Evolutionary conservation across 2,329 filamentous ascomycete genomes (phyloP).

Genomic region (Fusarium pilosicola): DNA sequence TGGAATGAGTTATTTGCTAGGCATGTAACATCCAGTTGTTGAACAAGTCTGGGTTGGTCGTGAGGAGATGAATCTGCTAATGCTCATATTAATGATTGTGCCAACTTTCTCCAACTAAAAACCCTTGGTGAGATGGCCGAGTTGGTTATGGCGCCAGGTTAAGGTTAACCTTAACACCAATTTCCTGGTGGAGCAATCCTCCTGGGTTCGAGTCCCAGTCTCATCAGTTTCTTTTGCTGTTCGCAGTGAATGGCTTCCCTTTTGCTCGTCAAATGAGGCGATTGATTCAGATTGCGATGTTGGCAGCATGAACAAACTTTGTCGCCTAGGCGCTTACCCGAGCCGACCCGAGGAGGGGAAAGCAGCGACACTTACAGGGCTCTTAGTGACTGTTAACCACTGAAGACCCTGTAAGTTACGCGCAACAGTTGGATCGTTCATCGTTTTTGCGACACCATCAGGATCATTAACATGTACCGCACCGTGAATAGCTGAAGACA

Average conservation of each 20-base stretch:
- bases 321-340: neutral
- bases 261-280: neutral
- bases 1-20: neutral
- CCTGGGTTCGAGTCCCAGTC: slow-evolving; percentile 34
- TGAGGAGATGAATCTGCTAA: rapidly evolving
- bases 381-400: neutral
- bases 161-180: slow-evolving; percentile 32
- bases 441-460: rapidly evolving
- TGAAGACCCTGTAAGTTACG: neutral
- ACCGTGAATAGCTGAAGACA: neutral
- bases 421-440: rapidly evolving
- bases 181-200: slow-evolving; percentile 35
- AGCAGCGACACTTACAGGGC: neutral
- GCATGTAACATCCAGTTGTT: rapidly evolving
- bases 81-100: rapidly evolving
- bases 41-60: neutral
- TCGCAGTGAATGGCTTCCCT: rapidly evolving
- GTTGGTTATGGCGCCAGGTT: slow-evolving; percentile 35
- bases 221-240: slow-evolving; percentile 21
- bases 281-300: neutral
- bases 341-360: neutral
- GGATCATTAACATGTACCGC: too few relatives aligned
- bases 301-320: neutral
- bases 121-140: slow-evolving; percentile 30
- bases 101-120: rapidly evolving